Conservation (phyloP, 2,329 filamentous ascomycete genomes). For the Monilinia fructigena region DNA sequence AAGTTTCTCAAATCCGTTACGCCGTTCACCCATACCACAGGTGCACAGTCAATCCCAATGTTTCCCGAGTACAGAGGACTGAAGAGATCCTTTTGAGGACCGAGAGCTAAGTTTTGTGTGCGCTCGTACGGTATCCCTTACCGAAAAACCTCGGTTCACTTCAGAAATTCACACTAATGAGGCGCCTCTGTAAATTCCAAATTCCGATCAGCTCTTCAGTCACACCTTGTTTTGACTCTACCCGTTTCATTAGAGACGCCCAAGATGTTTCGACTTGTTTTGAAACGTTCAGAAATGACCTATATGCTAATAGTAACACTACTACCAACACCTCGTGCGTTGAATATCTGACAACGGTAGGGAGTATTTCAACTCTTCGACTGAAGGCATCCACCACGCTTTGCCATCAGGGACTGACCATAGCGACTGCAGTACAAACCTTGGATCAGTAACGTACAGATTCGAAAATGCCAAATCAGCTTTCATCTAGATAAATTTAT, state of each 20-base stretch:
- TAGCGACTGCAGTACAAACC: not conserved
- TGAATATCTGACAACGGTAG: not conserved
- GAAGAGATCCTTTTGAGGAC: conserved; percentile 4
- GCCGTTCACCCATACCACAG: not conserved
- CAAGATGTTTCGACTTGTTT: conserved; percentile 4
- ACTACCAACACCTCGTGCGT: too few relatives aligned
- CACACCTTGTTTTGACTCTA: not conserved
- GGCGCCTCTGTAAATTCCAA: not conserved
- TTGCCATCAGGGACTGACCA: not conserved
- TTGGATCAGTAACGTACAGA: not conserved
- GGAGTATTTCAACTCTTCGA: not conserved
- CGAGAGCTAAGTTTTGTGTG: not conserved
- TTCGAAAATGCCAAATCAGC: not conserved
- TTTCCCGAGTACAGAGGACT: conserved; percentile 8
- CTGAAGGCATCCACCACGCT: not conserved
- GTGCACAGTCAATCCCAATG: conserved; percentile 3
- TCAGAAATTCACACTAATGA: not conserved
- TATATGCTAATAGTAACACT: not conserved
- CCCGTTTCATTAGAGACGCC: not conserved
- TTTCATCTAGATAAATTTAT: not conserved
- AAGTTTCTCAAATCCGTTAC: not conserved
- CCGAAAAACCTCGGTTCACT: not conserved
- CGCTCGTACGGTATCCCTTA: not conserved
- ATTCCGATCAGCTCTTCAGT: not conserved
- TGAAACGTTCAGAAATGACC: not conserved